These are phyloP conservation scores for Colletotrichum salicis DNA, from an alignment of 2,329 filamentous ascomycete species.

Conservation along the genomic window DNA sequence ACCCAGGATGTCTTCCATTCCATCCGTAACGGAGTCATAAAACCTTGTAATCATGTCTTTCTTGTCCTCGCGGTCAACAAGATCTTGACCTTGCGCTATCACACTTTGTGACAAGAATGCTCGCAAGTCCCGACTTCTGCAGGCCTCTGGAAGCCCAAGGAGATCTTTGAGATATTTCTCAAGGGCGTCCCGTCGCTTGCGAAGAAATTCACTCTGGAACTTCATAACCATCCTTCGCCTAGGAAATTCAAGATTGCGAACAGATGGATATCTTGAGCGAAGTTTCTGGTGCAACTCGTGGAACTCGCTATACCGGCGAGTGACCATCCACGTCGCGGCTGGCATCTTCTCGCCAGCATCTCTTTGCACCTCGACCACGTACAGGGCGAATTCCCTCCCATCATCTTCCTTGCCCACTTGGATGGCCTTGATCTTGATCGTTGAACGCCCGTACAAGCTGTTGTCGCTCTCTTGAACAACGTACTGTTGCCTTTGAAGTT, in stretches of 20 bases:
- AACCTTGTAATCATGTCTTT: conserved; percentile 92
- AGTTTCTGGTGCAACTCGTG: conserved; percentile 93
- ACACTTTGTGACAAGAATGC: conserved; percentile 93
- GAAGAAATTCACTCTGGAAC: conserved; percentile 92
- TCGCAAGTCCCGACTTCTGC: conserved; percentile 89
- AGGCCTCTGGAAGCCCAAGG: conserved; percentile 89
- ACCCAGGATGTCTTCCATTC: conserved; percentile 97
- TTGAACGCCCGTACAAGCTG: conserved; percentile 91
- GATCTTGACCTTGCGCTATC: conserved; percentile 70
- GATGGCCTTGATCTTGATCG: conserved; percentile 89
- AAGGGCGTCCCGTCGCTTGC: conserved; percentile 84
- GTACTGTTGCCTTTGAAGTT: conserved; percentile 96
- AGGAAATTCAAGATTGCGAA: conserved; percentile 91
- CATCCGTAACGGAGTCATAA: conserved; percentile 96
- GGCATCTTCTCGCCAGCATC: conserved; percentile 96
- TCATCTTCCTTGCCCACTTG: conserved; percentile 93
- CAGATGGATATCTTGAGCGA: conserved; percentile 84
- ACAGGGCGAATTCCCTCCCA: conserved; percentile 92
- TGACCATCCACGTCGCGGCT: conserved; percentile 92
- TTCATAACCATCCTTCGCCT: conserved; percentile 94
- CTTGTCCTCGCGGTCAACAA: conserved; percentile 71
- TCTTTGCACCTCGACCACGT: conserved; percentile 90
- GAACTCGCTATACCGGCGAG: conserved; percentile 96
- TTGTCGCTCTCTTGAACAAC: conserved; percentile 98
- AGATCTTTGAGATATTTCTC: conserved; percentile 88